Conservation (phyloP, 129 eudicot genomes). For the Saussurea involucrata region DNA sequence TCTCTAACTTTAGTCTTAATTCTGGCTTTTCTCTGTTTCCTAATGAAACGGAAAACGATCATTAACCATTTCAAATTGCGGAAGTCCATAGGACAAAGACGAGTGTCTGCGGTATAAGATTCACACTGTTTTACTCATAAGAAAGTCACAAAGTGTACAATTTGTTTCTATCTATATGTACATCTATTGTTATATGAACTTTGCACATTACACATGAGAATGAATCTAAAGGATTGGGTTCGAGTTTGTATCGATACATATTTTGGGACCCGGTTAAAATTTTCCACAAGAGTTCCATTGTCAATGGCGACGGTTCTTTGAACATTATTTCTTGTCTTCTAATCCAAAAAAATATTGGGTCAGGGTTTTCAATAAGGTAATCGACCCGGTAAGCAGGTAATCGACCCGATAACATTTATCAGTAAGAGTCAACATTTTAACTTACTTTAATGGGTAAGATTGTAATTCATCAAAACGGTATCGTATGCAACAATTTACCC, state of each 20-base stretch:
- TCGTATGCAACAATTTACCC: too few relatives aligned
- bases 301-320: too few relatives aligned
- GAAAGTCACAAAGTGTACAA: conserved; percentile 15
- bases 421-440: too few relatives aligned
- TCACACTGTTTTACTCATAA: neutral
- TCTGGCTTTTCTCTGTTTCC: conserved; percentile 53
- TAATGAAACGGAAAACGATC: conserved; percentile 53
- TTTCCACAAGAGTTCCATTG: neutral
- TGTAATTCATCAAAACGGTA: too few relatives aligned
- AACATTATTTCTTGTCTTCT: too few relatives aligned
- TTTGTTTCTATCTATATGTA: conserved; percentile 10
- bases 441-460: too few relatives aligned
- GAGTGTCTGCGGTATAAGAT: conserved; percentile 39
- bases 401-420: too few relatives aligned
- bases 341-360: too few relatives aligned
- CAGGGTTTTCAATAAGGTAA: too few relatives aligned
- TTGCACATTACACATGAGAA: neutral
- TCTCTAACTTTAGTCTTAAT: conserved; percentile 36
- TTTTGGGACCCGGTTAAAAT: neutral
- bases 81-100: conserved; percentile 35
- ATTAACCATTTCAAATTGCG: conserved; percentile 36
- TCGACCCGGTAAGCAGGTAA: too few relatives aligned
- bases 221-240: neutral
- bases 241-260: neutral
- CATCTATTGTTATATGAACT: neutral